Evolutionary conservation across 1,284 basidiomycete genomes (phyloP).

Genomic region (Papiliotrema terrestris): DNA sequence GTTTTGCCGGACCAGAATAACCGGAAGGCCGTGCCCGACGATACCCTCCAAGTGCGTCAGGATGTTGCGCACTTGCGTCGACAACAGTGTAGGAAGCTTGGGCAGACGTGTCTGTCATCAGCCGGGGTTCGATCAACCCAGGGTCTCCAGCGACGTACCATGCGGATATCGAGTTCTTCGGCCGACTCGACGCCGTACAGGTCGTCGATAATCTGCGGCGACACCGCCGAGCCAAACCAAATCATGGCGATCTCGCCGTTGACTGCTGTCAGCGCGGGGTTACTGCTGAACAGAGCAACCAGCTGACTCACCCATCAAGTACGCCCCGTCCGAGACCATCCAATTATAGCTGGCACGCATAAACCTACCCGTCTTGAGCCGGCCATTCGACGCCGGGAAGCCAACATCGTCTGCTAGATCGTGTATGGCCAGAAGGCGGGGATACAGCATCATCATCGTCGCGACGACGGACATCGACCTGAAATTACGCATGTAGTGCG

Average conservation of each 20-base stretch:
- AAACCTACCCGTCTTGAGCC: constrained; percentile 67
- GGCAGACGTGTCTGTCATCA: constrained; percentile 64
- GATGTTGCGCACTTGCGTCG: constrained; percentile 80
- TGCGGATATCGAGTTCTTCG: constrained; percentile 65
- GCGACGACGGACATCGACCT: constrained; percentile 65
- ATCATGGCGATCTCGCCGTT: constrained; percentile 88
- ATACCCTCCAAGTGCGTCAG: constrained; percentile 69
- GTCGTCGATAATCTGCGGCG: constrained; percentile 77
- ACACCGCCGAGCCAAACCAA: constrained; percentile 83
- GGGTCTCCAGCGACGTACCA: constrained; percentile 54
- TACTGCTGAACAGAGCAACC: not conserved
- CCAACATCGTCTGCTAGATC: constrained; percentile 72
- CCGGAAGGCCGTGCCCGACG: constrained; percentile 60
- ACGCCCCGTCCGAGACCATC: constrained; percentile 89
- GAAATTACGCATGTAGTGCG: constrained; percentile 75
- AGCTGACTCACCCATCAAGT: constrained; percentile 69
- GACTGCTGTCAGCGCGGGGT: constrained; percentile 4
- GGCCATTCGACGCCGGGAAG: constrained; percentile 56
- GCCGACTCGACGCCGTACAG: constrained; percentile 82
- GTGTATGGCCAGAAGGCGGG: constrained; percentile 83
- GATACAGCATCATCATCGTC: constrained; percentile 81
- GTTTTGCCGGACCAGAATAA: constrained; percentile 85
- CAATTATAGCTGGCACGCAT: constrained; percentile 81
- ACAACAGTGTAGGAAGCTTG: constrained; percentile 68
- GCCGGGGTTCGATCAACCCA: not conserved